phyloP scores from a whole-genome alignment of 2,329 filamentous ascomycete species.

The Penicillium brasilianum region DNA sequence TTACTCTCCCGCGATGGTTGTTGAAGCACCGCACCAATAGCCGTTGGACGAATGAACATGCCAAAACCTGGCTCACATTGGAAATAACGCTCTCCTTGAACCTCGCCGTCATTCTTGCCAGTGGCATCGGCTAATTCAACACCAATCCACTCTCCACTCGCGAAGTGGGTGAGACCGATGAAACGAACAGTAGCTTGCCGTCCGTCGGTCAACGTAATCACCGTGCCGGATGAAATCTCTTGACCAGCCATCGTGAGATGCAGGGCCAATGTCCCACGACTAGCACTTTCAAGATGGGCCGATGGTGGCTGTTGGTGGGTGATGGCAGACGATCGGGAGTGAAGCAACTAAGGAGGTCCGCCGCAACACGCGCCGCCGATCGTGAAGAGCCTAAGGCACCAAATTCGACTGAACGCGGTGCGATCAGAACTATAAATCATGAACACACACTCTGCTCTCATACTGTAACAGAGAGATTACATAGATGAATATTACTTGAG shows the following conservation, averaged over 20 bases:
- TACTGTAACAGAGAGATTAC: too few species aligned
- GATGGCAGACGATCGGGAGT: constrained; percentile 11
- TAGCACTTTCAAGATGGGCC: constrained; percentile 20
- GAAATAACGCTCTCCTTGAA: constrained; percentile 87
- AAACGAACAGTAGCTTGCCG: constrained; percentile 79
- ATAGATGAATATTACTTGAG: too few species aligned
- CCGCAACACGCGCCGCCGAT: constrained; percentile 22
- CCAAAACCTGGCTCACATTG: constrained; percentile 72
- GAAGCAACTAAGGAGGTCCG: constrained; percentile 19
- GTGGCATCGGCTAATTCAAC: constrained; percentile 80
- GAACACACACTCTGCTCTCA: too few species aligned
- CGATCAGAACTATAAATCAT: not conserved
- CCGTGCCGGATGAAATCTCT: constrained; percentile 64
- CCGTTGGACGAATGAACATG: constrained; percentile 84
- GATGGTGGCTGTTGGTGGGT: constrained; percentile 10
- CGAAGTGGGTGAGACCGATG: constrained; percentile 78
- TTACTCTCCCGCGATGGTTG: constrained; percentile 45
- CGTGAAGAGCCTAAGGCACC: constrained; percentile 26
- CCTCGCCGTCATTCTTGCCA: constrained; percentile 93
- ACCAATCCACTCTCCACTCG: constrained; percentile 84
- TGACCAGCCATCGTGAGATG: constrained; percentile 26
- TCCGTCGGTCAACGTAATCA: constrained; percentile 78
- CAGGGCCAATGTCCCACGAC: constrained; percentile 17
- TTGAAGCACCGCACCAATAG: constrained; percentile 61
- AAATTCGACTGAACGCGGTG: constrained; percentile 5